phyloP scores from a whole-genome alignment of 306 rosid species.

The Lathyrus tuberosus region DNA sequence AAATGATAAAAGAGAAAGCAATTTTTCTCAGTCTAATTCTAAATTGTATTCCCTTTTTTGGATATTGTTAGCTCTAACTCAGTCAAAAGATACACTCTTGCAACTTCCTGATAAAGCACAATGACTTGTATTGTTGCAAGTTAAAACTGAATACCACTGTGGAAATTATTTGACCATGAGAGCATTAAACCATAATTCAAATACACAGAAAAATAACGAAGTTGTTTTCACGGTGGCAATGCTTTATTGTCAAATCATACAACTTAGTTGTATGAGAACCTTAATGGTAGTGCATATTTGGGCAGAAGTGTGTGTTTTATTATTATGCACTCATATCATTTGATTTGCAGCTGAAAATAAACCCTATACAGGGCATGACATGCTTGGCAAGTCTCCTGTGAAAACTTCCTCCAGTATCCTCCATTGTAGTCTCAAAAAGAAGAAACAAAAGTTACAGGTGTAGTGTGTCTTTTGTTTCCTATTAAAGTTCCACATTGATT shows the following conservation, averaged over 20 bases:
- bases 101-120: constrained; percentile 19
- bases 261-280: no score
- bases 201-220: not conserved
- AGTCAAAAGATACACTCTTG: constrained; percentile 19
- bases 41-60: no score
- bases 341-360: not conserved
- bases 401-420: not conserved
- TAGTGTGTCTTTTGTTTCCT: no score
- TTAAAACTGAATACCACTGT: constrained; percentile 2
- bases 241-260: no score
- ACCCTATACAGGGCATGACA: not conserved
- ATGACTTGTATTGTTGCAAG: not conserved
- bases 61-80: not conserved
- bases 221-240: not conserved
- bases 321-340: no score
- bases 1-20: not conserved
- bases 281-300: no score
- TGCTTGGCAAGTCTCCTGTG: constrained; percentile 1
- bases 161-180: not conserved
- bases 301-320: no score
- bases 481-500: no score
- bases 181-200: not conserved
- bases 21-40: no score
- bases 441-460: no score
- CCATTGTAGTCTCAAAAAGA: no score